Evolutionary conservation across 1,284 basidiomycete genomes (phyloP).

Genomic region (Ganoderma sp.): DNA sequence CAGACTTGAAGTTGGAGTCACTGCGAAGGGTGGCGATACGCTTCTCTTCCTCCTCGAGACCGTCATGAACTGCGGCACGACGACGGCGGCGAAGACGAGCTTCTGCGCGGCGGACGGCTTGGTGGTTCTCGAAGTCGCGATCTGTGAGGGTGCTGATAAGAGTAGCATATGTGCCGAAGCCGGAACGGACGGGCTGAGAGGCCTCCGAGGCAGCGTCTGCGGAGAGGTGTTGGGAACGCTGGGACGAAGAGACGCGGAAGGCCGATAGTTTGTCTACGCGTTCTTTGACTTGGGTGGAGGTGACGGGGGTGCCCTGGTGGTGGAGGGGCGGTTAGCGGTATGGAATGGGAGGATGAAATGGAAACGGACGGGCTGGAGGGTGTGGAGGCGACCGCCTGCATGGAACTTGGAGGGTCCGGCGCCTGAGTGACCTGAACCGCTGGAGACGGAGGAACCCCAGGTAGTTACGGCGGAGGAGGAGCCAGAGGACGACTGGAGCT

Average conservation of each 20-base stretch:
- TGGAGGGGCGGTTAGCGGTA: not conserved
- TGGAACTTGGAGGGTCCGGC: constrained; percentile 69
- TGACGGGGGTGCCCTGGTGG: constrained; percentile 20
- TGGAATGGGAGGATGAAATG: constrained; percentile 25
- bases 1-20: constrained; percentile 77
- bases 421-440: constrained; percentile 53
- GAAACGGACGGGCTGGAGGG: constrained; percentile 57
- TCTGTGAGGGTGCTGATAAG: constrained; percentile 74
- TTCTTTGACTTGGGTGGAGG: constrained; percentile 27
- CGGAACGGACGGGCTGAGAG: constrained; percentile 27
- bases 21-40: constrained; percentile 51
- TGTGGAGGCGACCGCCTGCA: constrained; percentile 70
- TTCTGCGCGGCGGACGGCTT: constrained; percentile 53
- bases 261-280: constrained; percentile 31
- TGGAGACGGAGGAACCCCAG: constrained; percentile 58
- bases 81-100: constrained; percentile 47
- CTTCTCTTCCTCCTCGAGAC: constrained; percentile 35
- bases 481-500: constrained; percentile 55
- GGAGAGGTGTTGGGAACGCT: constrained; percentile 18
- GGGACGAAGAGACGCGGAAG: constrained; percentile 26
- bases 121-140: constrained; percentile 75
- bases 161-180: constrained; percentile 65
- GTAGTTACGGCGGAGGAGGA: constrained; percentile 45
- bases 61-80: constrained; percentile 35
- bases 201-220: constrained; percentile 22